These are phyloP conservation scores for Yamadazyma triangularis DNA, from an alignment of 1,139 yeast species.

Conservation along the genomic window DNA sequence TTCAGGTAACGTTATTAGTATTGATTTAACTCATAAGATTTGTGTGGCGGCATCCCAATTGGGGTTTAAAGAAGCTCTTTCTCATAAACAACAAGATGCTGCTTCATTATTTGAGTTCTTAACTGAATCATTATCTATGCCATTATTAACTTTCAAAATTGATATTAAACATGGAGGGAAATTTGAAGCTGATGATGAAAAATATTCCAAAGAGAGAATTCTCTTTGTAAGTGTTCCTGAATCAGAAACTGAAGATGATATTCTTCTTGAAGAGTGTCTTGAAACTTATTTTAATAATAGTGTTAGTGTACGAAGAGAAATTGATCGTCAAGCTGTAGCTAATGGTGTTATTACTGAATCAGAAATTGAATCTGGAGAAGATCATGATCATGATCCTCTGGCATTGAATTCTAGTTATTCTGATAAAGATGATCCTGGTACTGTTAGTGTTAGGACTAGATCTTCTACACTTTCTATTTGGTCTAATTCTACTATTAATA, in stretches of 20 bases:
- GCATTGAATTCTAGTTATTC: slow-evolving; percentile 4
- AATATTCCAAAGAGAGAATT: slow-evolving; percentile 64
- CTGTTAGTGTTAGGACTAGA: slow-evolving; percentile 31
- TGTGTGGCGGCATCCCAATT: slow-evolving; percentile 45
- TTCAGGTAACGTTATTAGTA: slow-evolving; percentile 61
- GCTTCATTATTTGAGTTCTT: slow-evolving; percentile 65
- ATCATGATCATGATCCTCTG: no score
- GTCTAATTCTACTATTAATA: no score
- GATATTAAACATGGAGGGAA: slow-evolving; percentile 80
- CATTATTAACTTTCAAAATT: slow-evolving; percentile 65
- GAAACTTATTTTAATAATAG: slow-evolving; percentile 72
- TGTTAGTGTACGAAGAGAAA: slow-evolving; percentile 62
- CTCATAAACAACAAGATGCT: slow-evolving; percentile 64
- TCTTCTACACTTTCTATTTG: slow-evolving; percentile 48
- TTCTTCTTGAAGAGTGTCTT: slow-evolving; percentile 65
- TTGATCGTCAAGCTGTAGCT: slow-evolving; percentile 54
- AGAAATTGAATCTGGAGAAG: slow-evolving; percentile 6
- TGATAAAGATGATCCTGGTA: slow-evolving; percentile 2
- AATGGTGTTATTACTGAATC: slow-evolving; percentile 17
- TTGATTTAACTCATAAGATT: slow-evolving; percentile 51
- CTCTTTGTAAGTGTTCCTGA: slow-evolving; percentile 66
- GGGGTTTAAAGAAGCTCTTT: slow-evolving; percentile 54
- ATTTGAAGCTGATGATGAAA: slow-evolving; percentile 57
- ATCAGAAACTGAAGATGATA: slow-evolving; percentile 24
- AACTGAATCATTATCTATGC: slow-evolving; percentile 67